These are phyloP conservation scores for Zygosaccharomyces sapae DNA, from an alignment of 1,139 yeast species.

Conservation along the genomic window DNA sequence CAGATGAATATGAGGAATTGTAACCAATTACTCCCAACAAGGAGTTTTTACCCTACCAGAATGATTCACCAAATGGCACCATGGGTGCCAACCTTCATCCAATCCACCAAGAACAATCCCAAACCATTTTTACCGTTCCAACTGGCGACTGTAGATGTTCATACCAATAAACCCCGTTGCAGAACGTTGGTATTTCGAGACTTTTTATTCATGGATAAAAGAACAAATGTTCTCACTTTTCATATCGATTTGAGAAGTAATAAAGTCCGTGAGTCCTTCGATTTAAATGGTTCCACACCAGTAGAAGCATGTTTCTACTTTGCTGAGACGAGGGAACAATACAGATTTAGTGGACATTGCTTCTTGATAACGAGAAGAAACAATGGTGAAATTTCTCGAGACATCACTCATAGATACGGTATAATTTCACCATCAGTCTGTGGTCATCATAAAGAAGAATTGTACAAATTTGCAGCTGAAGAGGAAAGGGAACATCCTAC, in stretches of 20 bases:
- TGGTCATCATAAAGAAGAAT: conserved; percentile 19
- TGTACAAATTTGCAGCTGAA: conserved; percentile 18
- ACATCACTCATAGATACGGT: conserved; percentile 19
- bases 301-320: conserved; percentile 80
- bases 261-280: conserved; percentile 51
- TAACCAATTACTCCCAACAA: background rate
- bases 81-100: conserved; percentile 61
- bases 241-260: conserved; percentile 69
- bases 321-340: conserved; percentile 56
- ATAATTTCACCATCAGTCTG: conserved; percentile 34
- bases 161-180: conserved; percentile 51
- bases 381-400: conserved; percentile 13
- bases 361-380: conserved; percentile 22
- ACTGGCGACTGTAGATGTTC: conserved; percentile 59
- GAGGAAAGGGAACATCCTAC: conserved; percentile 9
- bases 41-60: background rate
- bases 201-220: conserved; percentile 64
- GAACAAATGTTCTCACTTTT: conserved; percentile 63
- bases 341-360: conserved; percentile 66
- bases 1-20: background rate
- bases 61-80: conserved; percentile 58
- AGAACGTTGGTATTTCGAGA: conserved; percentile 73
- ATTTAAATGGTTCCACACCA: conserved; percentile 38
- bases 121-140: conserved; percentile 55
- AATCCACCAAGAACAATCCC: conserved; percentile 47